Evolutionary conservation across 306 rosid species (phyloP), one percentile per base, ranked within the genome.

Genomic region (Hippophae tibetana): DNA sequence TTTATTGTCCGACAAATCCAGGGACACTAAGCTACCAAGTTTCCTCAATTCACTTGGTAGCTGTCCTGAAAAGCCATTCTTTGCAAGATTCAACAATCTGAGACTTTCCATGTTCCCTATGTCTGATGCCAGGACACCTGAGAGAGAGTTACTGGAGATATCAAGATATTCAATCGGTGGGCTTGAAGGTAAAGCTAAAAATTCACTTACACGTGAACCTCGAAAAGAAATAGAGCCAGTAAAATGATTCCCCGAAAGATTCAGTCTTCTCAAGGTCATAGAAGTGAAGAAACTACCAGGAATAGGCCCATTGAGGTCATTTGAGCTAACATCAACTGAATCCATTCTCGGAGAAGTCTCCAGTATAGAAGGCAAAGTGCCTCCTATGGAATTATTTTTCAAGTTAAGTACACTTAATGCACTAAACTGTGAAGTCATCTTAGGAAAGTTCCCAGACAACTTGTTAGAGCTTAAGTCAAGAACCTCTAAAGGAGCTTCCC

Each of bases 401-500:
- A 84, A 70, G 51, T 56, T 51, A 70, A 84, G 83, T 26, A 56
- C 43, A 12, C 70, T 76, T 63, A 84, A 62, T 52, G 74, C 68
- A 69, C 69, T 70, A 57, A 70, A 72, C 72, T 69, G 79, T 38
- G 61, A 70, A 56, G 82, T 78, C 52, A 74, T 48, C 59, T 80
- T 73, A n/a, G 81, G 74, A 53, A 84, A 75, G 67, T 64, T 84
- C 65, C 90, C 98, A 18, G 86, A 79, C 71, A 92, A 72, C 63
- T 69, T 71, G 79, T 92, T 92, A 60, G 86, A 92, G 71, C 98
- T 83, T 79, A 92, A 75, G 76, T 81, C 83, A 68, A 92, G 78
- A 69, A 82, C 69, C 69, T 85, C 95, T 65, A 87, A 69, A 43
- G 70, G 26, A 74, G 86, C 74, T 69, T 77, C 87, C 98, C 95